These are phyloP conservation scores for Saccharomycopsis lassenensis DNA, from an alignment of 805 yeast genomes.

Conservation along the genomic window DNA sequence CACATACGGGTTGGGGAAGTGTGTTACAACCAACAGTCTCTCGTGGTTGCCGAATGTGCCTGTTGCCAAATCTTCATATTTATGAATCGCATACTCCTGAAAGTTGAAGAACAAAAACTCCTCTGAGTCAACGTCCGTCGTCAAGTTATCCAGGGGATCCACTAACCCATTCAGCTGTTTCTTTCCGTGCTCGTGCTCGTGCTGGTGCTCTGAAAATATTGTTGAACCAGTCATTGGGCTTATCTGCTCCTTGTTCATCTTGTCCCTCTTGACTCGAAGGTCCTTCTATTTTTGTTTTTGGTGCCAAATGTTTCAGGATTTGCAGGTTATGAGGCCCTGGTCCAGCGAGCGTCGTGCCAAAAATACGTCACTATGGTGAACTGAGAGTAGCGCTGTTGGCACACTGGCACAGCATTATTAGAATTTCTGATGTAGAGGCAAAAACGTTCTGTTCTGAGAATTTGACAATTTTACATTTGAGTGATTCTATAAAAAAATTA, in stretches of 20 bases:
- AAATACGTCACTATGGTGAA: no score
- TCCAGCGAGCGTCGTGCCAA: no score
- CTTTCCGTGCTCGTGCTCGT: background rate
- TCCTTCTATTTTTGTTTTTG: constrained; percentile 2
- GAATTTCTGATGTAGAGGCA: background rate
- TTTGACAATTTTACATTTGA: no score
- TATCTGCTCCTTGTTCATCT: no score
- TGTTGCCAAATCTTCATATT: constrained; percentile 21
- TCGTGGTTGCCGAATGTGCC: constrained; percentile 13
- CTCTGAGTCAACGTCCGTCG: background rate
- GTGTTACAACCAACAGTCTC: constrained; percentile 41
- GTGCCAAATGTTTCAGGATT: background rate
- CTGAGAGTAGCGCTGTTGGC: no score
- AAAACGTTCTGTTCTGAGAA: no score
- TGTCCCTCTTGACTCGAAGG: constrained; percentile 13
- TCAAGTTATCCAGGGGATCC: background rate
- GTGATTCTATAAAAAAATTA: background rate
- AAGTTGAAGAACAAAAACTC: constrained; percentile 46
- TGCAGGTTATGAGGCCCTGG: background rate
- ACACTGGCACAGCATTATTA: background rate
- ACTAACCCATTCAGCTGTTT: background rate
- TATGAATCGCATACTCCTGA: constrained; percentile 42
- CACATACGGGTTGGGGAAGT: constrained; percentile 52
- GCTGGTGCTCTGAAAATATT: background rate
- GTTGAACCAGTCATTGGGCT: no score